A percentile compares a stretch with the other conserved stretches of the same genome.
Conservation (phyloP, 208 protist species). For the Leishmania tarentolae region DNA sequence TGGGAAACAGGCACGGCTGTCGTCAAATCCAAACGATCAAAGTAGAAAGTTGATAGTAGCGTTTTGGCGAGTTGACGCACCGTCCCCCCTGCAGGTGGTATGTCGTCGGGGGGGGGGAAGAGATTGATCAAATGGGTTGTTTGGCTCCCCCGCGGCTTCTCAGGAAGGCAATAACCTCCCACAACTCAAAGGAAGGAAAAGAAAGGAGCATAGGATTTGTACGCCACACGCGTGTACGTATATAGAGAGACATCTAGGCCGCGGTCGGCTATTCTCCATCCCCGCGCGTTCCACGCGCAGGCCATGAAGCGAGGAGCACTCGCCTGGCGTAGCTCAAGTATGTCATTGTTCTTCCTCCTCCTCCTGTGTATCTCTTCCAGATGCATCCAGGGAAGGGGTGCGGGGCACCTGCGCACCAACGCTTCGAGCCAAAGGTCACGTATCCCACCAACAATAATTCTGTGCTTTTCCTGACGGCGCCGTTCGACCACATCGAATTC, state of each 20-base stretch:
- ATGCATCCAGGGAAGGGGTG: not conserved
- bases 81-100: not conserved
- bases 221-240: no score
- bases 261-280: no score
- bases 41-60: not conserved
- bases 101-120: not conserved
- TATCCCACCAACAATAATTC: not conserved
- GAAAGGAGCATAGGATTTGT: not conserved
- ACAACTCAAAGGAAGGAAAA: not conserved
- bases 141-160: not conserved
- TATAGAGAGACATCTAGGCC: no score
- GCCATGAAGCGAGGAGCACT: no score
- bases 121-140: not conserved
- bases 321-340: not conserved
- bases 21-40: not conserved
- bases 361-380: not conserved
- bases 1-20: not conserved
- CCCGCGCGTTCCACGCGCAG: no score
- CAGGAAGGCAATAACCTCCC: not conserved
- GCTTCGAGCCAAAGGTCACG: not conserved
- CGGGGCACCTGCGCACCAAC: no score
- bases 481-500: not conserved
- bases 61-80: not conserved
- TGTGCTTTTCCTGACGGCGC: not conserved
- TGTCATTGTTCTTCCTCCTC: not conserved